A percentile compares a stretch with the other conserved stretches of the same genome.
These are phyloP conservation scores for Lenwebbia sp. DNA, from an alignment of 345 rosid genomes.

Conservation along the genomic window DNA sequence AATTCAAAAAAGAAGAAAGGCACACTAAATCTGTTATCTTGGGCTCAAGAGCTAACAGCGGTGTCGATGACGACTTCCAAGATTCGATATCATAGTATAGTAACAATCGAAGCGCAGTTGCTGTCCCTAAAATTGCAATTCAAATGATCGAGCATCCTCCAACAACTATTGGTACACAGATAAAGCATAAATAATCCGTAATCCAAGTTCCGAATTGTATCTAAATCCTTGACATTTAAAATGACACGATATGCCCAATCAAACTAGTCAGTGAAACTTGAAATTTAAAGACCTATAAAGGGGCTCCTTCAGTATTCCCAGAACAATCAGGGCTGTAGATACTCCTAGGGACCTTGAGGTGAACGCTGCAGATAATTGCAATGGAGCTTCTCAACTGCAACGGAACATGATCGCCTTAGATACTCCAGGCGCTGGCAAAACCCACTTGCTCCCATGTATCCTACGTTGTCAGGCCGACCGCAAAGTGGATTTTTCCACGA, in stretches of 20 bases:
- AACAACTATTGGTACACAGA: conserved; percentile 53
- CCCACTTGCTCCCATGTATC: not conserved
- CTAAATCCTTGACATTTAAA: not conserved
- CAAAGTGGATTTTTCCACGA: not conserved
- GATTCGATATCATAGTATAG: not conserved
- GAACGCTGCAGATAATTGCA: not conserved
- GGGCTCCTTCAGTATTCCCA: not conserved
- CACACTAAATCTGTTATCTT: not conserved
- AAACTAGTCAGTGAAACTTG: not conserved
- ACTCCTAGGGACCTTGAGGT: not conserved
- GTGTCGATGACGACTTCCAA: not conserved
- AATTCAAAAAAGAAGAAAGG: not conserved
- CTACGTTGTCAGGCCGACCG: not conserved
- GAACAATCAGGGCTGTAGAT: not conserved
- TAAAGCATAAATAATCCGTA: not conserved
- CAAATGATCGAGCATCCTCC: conserved; percentile 37
- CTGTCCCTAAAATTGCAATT: conserved; percentile 36
- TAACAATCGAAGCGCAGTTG: not conserved
- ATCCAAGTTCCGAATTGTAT: not conserved
- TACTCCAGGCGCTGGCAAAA: not conserved
- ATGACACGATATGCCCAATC: not conserved
- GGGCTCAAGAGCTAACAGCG: not conserved
- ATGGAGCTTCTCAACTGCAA: not conserved
- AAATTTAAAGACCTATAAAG: not conserved
- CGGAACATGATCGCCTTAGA: not conserved